These are phyloP conservation scores for Phytophthora sp. DNA, from an alignment of 352 stramenopile genomes.

Conservation along the genomic window DNA sequence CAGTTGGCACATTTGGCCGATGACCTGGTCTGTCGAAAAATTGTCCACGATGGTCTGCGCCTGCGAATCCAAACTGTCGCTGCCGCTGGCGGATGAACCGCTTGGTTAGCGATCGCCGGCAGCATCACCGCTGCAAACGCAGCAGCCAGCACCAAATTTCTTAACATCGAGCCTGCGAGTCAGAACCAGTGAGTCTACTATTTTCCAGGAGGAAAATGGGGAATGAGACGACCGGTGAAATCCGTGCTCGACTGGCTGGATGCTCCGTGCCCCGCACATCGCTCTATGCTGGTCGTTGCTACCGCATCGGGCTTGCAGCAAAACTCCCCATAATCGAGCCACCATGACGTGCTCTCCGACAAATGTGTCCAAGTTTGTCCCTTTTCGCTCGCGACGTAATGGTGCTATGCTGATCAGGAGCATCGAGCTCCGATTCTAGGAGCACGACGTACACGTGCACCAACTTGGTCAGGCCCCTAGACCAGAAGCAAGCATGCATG, in stretches of 20 bases:
- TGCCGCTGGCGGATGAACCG: background rate
- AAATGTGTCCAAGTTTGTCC: background rate
- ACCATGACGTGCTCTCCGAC: too few species aligned
- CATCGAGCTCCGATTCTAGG: too few species aligned
- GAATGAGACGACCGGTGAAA: conserved; percentile 12
- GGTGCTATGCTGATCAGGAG: background rate
- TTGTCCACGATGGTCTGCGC: conserved; percentile 29
- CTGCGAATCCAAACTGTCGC: conserved; percentile 10
- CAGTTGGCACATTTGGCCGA: conserved; percentile 92
- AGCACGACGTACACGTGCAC: background rate
- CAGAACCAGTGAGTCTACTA: too few species aligned
- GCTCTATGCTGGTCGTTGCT: background rate
- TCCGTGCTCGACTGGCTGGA: background rate
- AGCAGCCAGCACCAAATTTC: conserved; percentile 2
- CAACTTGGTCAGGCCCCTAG: background rate
- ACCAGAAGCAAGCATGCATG: background rate
- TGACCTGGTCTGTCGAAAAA: conserved; percentile 40
- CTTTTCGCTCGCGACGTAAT: background rate
- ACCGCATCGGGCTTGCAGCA: conserved; percentile 3
- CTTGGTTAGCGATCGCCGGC: background rate
- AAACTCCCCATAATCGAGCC: too few species aligned
- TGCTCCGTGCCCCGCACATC: conserved; percentile 3
- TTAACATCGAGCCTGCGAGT: background rate
- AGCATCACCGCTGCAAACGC: conserved; percentile 5
- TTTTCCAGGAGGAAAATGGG: conserved; percentile 15